Evolutionary conservation across 768 basidiomycete species (phyloP), one percentile per base, ranked within the genome.

Genomic region (Sistotremastrum suecicum): DNA sequence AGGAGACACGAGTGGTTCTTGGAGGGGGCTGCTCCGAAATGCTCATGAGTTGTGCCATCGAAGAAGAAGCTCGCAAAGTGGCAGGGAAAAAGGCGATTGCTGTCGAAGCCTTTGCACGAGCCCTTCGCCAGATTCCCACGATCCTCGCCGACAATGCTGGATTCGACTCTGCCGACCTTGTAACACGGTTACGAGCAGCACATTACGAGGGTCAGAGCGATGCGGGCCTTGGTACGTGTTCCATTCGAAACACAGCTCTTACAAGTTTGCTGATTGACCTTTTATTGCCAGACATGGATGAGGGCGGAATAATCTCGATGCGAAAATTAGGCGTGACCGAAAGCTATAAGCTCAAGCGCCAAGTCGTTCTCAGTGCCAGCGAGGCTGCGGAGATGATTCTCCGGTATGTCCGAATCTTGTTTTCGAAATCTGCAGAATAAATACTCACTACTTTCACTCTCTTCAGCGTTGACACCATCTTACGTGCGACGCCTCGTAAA

Each of bases 321-420:
- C 71, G 63, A 54, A 63, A 77, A 41, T 68, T 94, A 7, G 95
- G 95, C 33, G 66, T 99, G 35, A 97, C 92, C 0, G 94, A 99
- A 67, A 91, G 87, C 54, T 99, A 89, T 66, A 98, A 98, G 69
- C 70, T 99, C 52, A 99, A 99, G 68, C 71, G 82, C 37, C 92
- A 97, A 63, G 92, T 98, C 1, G 83, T 99, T 3, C 65, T 86
- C 41, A 94, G 89, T 57, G 92, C 95, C 1, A 88, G 80, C 47
- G 95, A 99, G 60, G 95, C 92, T 11, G 84, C 89, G 2, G 95
- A 98, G 70, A 98, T 98, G 94, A 97, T 99, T 54, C 75, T 99
- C 51, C 76, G 94, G 83, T 85, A 64, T 30, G 76, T 61, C 11
- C 6, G 6, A 2, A 5, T 35, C 42, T 42, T 12, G 42, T 36